Base-by-base conservation (phyloP, 768 basidiomycete species). In the Hydnomerulius pinastri region DNA sequence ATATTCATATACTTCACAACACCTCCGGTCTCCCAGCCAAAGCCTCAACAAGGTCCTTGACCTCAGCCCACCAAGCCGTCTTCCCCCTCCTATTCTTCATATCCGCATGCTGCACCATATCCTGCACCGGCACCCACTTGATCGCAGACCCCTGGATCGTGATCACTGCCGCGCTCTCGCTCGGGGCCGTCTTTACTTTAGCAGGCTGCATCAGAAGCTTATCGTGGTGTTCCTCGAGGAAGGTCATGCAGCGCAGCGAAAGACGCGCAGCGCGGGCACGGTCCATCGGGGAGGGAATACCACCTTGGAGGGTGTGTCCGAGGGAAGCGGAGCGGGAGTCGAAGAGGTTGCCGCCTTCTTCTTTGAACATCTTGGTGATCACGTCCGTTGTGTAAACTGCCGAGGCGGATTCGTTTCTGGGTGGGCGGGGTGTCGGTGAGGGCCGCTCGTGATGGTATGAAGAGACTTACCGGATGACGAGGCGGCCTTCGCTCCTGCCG, bases 271-370 rank as follows among this genome's bases (percentile, higher is more conserved):
- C 97, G 23, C 92, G 89, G 0, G 88, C 85, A 43, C 96, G 90
- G 72, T 98, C 97, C 60, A 91, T 79, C 0, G 97, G 97, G 1
- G 96, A 97, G 4, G 97, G 97, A 15, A 92, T 85, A 2, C 94
- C 94, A 7, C 97, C 97, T 63, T 99, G 97, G 3, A 99, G 74
- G 4, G 95, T 98, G 73, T 99, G 97, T 13, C 97, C 97, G 17
- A 99, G 82, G 1, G 92, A 89, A n/a, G 96, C 97, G 17, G 85
- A 90, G 41, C 97, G 87, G 17, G 97, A 85, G 71, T 99, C 97
- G 64, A 98, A 99, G 20, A 98, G 76, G 5, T 77, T 55, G 21
- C 86, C 86, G n/a, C 97, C 97, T 70, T 98, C 96, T 66, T 97
- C 96, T 62, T 88, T 87, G 70, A 98, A 72, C 78, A 99, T 97